Conservation (phyloP, 139 green algal species). For the Zygnema cylindricum region DNA sequence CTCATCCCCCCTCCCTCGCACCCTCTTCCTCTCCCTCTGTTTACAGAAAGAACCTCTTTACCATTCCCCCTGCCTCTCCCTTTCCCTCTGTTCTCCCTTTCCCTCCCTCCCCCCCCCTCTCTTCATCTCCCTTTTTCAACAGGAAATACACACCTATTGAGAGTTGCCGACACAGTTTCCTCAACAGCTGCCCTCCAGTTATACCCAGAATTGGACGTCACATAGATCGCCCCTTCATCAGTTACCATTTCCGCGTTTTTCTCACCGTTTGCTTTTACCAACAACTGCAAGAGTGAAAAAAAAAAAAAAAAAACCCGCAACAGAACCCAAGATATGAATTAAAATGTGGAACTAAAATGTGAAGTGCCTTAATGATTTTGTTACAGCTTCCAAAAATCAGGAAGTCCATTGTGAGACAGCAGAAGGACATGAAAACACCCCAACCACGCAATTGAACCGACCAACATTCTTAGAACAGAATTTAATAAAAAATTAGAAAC, state of each 20-base stretch:
- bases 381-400: too few species aligned
- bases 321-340: too few species aligned
- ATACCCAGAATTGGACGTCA: slow-evolving; percentile 90
- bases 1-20: background rate
- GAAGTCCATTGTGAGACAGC: too few species aligned
- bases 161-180: slow-evolving; percentile 97
- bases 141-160: slow-evolving; percentile 79
- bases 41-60: background rate
- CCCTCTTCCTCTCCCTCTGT: slow-evolving; percentile 12
- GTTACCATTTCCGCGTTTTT: slow-evolving; percentile 94
- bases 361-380: too few species aligned
- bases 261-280: slow-evolving; percentile 62
- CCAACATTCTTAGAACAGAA: too few species aligned
- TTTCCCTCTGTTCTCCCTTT: background rate
- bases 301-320: background rate
- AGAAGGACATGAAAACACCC: too few species aligned
- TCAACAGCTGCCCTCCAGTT: slow-evolving; percentile 96
- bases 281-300: slow-evolving; percentile 59
- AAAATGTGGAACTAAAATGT: too few species aligned
- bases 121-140: background rate
- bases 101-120: background rate
- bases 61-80: background rate
- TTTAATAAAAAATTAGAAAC: too few species aligned
- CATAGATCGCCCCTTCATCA: slow-evolving; percentile 97
- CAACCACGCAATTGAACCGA: too few species aligned